Conservation (phyloP, 441 rosid species). For the Kokia cookei region DNA sequence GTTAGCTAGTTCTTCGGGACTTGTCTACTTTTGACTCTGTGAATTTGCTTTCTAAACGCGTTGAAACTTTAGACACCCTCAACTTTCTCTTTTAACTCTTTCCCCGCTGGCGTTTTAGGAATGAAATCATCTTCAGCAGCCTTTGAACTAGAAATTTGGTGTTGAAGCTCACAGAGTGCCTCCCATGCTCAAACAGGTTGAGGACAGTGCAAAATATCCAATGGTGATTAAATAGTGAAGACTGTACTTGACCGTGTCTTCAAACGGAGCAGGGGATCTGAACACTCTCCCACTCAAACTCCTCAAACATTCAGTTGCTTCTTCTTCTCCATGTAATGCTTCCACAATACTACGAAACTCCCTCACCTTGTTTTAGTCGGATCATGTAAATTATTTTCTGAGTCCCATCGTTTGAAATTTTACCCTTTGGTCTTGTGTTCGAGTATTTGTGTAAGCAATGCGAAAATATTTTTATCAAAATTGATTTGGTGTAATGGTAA, state of each 20-base stretch:
- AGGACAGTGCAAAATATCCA: not conserved
- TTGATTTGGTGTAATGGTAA: too few relatives aligned
- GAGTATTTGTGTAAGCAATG: too few relatives aligned
- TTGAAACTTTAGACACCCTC: not conserved
- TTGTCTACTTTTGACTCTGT: not conserved
- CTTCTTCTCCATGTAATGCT: slow-evolving; percentile 24
- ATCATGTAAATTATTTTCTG: not conserved
- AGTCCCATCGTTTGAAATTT: too few relatives aligned
- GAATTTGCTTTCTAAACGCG: slow-evolving; percentile 8
- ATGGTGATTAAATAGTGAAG: slow-evolving; percentile 23
- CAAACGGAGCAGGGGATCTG: slow-evolving; percentile 51
- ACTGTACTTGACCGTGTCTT: slow-evolving; percentile 51
- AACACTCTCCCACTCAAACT: slow-evolving; percentile 37
- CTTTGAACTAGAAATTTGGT: not conserved
- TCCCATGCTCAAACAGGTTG: slow-evolving; percentile 28
- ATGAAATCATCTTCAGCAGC: not conserved
- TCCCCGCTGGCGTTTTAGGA: slow-evolving; percentile 11
- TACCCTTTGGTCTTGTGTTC: too few relatives aligned
- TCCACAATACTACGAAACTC: slow-evolving; percentile 28
- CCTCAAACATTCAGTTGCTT: slow-evolving; percentile 10
- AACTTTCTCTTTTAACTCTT: slow-evolving; percentile 18
- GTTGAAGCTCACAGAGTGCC: slow-evolving; percentile 31
- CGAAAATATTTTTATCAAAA: too few relatives aligned
- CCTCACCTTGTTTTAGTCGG: slow-evolving; percentile 24
- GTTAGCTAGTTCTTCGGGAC: slow-evolving; percentile 27